Evolutionary conservation across 257 asterid species (phyloP), one percentile per base, ranked within the genome.

Genomic region (Capsicum baccatum): DNA sequence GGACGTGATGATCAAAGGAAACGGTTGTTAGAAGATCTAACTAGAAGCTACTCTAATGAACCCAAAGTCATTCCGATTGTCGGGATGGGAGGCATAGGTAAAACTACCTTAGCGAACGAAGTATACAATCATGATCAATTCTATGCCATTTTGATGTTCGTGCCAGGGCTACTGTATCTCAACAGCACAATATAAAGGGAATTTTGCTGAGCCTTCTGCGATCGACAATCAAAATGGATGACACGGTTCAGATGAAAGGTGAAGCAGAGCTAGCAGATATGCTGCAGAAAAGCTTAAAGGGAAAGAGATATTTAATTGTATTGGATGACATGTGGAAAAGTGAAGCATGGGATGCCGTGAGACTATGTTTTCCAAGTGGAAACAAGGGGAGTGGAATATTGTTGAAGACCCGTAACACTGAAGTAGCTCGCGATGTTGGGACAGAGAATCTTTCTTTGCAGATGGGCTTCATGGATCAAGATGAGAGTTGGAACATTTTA

Each of bases 381-480:
- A 6, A 15, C 14, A 85, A 73, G 5, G 79, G 88, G 26, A 85
- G 88, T 66, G 33, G 85, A 62, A 85, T 85, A 33, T 19, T 85
- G 16, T 56, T 85, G 3, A 85, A 83, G 0, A 85, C 83, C 39
- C 83, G 85, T 48, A 50, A 48, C 13, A 11, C 0, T 37, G 26
- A 85, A 50, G 85, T 81, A 55, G 79, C 79, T 56, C 0, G 13
- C 10, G 0, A 33, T 26, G 69, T 39, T 6, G 39, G 10, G 9
- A 9, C 68, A 39, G 26, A 17, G 57, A 39, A n/a, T 12, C 11
- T 9, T 4, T 55, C 59, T 55, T 55, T 55, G 59, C 7, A 55
- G 59, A 55, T 55, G 59, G 6, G 2, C 5, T 5, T 55, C 17
- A 55, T 55, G 59, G 17, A 14, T 55, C 59, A 15, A 14, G 7